Base-by-base conservation (phyloP, 2,329 filamentous ascomycete species). In the Hypoxylon sp. region DNA sequence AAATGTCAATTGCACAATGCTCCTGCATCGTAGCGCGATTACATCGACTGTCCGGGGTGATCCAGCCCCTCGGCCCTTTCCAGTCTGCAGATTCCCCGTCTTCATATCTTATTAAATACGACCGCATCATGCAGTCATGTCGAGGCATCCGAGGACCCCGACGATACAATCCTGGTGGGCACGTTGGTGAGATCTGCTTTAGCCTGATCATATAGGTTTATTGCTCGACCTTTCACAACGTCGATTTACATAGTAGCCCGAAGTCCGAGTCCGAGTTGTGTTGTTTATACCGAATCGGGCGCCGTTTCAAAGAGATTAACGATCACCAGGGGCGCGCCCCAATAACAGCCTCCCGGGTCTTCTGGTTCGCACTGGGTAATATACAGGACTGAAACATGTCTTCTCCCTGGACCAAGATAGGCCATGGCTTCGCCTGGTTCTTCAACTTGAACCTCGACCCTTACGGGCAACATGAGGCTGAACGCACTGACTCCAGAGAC, bases 371-470 rank as follows among this genome's bases (percentile, higher is more conserved):
- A 48, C 33, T 44, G 50, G 48, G 48, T 58, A 50, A 10, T 31
- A 5, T 55, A 17, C 10, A 24, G 46, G 56, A 59, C 60, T 61
- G 66, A 71, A 61, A 63, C 46, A 71, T 71, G 69, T 60, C 69
- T 57, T 46, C 78, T 53, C 73, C 70, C 13, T 69, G 75, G 44
- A 86, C 86, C 72, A 91, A 91, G 79, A 72, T 91, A 72, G 92
- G 92, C 80, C 90, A 91, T 75, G 83, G 85, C 74, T 80, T 96
- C 78, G 94, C 94, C 78, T 95, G 92, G 80, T 85, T 85, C 68
- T 85, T 97, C 44, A 91, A 92, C 62, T 95, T 97, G 84, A 91
- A 95, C 79, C 82, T 96, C 33, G 83, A 92, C 70, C 69, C 69
- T 6, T 71, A 71, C 44, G 60, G 57, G 1, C 69, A 71, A 37